Conservation (phyloP, 176 grass and related monocot species). For the Cenchrus americanus region DNA sequence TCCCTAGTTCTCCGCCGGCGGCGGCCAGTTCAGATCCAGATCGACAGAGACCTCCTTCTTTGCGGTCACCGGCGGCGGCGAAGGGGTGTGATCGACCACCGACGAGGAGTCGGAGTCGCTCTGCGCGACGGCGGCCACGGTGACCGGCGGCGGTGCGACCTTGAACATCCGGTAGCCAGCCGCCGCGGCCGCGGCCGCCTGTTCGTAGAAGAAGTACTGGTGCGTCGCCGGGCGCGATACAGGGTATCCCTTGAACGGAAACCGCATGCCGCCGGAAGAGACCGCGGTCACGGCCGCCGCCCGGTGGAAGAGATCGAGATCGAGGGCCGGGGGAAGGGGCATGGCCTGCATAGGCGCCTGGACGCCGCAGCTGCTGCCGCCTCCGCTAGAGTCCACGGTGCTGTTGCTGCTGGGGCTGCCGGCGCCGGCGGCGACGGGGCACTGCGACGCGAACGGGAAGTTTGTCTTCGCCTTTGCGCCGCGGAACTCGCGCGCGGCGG, state of each 20-base stretch:
- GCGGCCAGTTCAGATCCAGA: conserved; percentile 90
- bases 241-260: conserved; percentile 60
- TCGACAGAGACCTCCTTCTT: conserved; percentile 54
- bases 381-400: conserved; percentile 56
- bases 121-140: conserved; percentile 39
- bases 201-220: conserved; percentile 67
- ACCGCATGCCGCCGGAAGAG: conserved; percentile 37
- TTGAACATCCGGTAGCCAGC: conserved; percentile 44
- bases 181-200: conserved; percentile 31
- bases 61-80: conserved; percentile 23
- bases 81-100: conserved; percentile 55
- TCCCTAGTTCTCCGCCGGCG: conserved; percentile 63
- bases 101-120: conserved; percentile 73
- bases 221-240: conserved; percentile 32
- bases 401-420: conserved; percentile 76
- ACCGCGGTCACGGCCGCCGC: conserved; percentile 22
- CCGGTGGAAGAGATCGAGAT: conserved; percentile 60
- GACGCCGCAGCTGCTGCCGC: not conserved
- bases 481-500: conserved; percentile 77
- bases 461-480: conserved; percentile 91
- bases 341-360: conserved; percentile 47
- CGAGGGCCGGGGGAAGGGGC: conserved; percentile 46
- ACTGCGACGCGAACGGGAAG: conserved; percentile 52
- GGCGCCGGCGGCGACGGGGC: not conserved
- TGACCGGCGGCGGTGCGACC: conserved; percentile 24